Evolutionary conservation across 371 early-diverging fungal species (phyloP), one percentile per base, ranked within the genome.

Genomic region (Syncephalastrum racemosum): DNA sequence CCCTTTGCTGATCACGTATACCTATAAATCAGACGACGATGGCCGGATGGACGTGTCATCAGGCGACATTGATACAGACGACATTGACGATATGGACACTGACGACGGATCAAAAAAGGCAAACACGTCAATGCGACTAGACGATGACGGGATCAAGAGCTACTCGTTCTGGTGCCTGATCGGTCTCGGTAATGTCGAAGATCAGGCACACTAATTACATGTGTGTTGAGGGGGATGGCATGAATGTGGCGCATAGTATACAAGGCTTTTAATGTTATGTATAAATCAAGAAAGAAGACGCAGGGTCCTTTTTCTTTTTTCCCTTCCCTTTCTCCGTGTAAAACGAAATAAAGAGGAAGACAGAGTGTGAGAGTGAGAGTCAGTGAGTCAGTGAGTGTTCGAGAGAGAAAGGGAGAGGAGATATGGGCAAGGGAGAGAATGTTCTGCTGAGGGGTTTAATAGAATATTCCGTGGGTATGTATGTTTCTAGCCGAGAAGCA

Each of bases 401-500:
- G 50, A 27, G 53, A 19, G 18, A 10, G 36, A 39, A 46, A 41
- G 47, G 25, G 31, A 31, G 31, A 31, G 31, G 8, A 31, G 1
- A 8, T 8, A 31, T 8, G 36, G 8, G 36, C 6, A 8, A 8
- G 36, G 10, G 36, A 31, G 36, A 8, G 36, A 10, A 31, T 8
- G 36, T 31, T 31, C 36, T 8, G 10, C 12, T 12, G 36, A 12
- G 10, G 36, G 36, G 36, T 31, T 31, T 12, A 3, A 5, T 31
- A 31, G 36, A 31, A 31, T 31, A 31, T 31, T 31, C 36, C 10
- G 36, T 31, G 47, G 55, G 55, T 46, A 55, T 52, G 55, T 46
- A 55, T 52, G 36, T 31, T 16, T 25, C 67, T 75, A 95, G 58
- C 94, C 95, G 25, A 93, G 77, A 44, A 93, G 63, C 50, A 95